Conservation (phyloP, 352 stramenopile genomes). For the Phytopythium mirpurense region DNA sequence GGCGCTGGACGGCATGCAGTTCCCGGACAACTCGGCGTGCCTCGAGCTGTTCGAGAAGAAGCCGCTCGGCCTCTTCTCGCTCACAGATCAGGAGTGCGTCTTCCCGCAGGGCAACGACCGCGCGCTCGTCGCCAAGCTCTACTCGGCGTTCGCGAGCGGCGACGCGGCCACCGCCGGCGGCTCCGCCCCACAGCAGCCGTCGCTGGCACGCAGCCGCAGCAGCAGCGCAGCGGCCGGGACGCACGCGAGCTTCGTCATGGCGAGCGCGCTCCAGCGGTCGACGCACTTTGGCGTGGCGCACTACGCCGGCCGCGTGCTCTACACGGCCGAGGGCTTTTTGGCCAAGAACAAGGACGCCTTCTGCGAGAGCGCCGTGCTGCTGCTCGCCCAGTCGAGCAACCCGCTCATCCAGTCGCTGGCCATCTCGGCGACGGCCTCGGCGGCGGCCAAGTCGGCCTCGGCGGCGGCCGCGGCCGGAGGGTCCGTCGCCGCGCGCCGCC, state of each 20-base stretch:
- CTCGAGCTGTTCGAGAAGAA: slow-evolving; percentile 78
- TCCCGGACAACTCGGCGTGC: slow-evolving; percentile 73
- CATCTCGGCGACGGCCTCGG: slow-evolving; percentile 6
- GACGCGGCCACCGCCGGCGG: background rate
- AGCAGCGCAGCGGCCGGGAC: slow-evolving; percentile 28
- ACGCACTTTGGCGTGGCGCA: slow-evolving; percentile 83
- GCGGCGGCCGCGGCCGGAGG: background rate
- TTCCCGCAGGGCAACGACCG: slow-evolving; percentile 71
- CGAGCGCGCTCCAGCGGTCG: slow-evolving; percentile 38
- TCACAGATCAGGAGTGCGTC: slow-evolving; percentile 79
- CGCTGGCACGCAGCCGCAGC: background rate
- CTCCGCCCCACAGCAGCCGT: background rate
- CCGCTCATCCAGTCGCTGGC: slow-evolving; percentile 62
- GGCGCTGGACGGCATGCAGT: slow-evolving; percentile 14
- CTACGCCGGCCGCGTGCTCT: slow-evolving; percentile 81
- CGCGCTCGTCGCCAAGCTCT: slow-evolving; percentile 71
- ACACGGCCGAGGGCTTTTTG: slow-evolving; percentile 75
- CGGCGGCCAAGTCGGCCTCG: background rate
- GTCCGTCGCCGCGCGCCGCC: slow-evolving; percentile 11
- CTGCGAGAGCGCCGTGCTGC: slow-evolving; percentile 52
- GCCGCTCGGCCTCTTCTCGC: slow-evolving; percentile 75
- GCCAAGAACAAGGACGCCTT: slow-evolving; percentile 92
- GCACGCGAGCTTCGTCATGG: slow-evolving; percentile 51
- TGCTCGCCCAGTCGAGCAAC: slow-evolving; percentile 51
- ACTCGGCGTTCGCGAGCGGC: slow-evolving; percentile 49